A percentile compares a stretch with the other conserved stretches of the same genome.
These are phyloP conservation scores for Pleodorina starrii DNA, from an alignment of 139 green algal species.

Conservation along the genomic window DNA sequence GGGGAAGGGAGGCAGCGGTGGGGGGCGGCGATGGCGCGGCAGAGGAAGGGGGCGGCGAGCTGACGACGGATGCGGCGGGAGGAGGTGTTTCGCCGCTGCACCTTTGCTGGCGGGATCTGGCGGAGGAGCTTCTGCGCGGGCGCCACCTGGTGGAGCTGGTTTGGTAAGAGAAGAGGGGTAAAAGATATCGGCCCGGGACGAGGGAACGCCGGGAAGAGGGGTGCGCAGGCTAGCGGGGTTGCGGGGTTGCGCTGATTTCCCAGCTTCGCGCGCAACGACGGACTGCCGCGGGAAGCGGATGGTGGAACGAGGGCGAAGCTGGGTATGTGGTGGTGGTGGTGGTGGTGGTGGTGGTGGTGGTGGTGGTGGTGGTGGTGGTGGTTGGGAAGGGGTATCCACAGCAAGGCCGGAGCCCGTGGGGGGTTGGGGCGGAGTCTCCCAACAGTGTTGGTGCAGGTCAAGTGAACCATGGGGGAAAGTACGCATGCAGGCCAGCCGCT, in stretches of 20 bases:
- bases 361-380: too few species aligned
- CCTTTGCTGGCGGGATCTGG: conserved; percentile 9
- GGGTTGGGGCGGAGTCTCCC: too few species aligned
- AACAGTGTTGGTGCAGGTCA: too few species aligned
- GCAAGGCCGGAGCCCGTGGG: too few species aligned
- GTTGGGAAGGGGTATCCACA: too few species aligned
- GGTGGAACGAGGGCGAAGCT: background rate
- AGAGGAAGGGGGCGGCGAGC: too few species aligned
- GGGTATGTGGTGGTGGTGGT: background rate
- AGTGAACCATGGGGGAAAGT: too few species aligned
- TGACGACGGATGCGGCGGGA: background rate
- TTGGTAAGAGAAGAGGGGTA: too few species aligned
- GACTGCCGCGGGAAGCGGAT: background rate
- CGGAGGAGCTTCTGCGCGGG: background rate
- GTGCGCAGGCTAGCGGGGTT: background rate
- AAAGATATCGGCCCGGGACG: too few species aligned
- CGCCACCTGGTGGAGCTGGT: background rate
- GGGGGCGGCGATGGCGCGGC: background rate
- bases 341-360: too few species aligned
- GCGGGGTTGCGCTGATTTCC: background rate
- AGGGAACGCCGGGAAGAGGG: background rate
- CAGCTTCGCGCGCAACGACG: background rate
- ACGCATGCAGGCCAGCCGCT: too few species aligned
- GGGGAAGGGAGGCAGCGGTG: background rate
- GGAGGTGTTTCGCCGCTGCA: background rate